phyloP scores from a whole-genome alignment of 306 rosid genomes.

The Trifolium subterraneum region DNA sequence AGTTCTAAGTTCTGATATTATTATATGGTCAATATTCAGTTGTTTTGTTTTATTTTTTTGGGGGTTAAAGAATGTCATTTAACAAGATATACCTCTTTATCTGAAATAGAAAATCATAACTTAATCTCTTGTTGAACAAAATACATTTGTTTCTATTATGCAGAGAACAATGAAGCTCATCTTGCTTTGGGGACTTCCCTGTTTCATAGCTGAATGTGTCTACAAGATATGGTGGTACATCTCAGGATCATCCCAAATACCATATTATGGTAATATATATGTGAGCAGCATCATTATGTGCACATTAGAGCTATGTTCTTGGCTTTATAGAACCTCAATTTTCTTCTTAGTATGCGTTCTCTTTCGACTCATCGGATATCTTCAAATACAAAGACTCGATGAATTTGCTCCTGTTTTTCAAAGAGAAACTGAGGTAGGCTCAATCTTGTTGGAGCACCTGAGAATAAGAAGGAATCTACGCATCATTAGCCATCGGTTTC shows the following conservation, averaged over 20 bases:
- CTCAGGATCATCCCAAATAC: constrained; percentile 68
- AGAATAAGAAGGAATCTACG: constrained; percentile 63
- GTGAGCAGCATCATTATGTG: constrained; percentile 54
- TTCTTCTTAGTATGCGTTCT: constrained; percentile 84
- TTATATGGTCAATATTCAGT: not conserved
- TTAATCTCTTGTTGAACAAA: constrained; percentile 9
- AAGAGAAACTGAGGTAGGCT: constrained; percentile 65
- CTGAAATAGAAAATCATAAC: not conserved
- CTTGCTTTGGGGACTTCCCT: constrained; percentile 60
- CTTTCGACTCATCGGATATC: constrained; percentile 71
- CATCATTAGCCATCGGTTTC: constrained; percentile 82
- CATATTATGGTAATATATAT: constrained; percentile 66
- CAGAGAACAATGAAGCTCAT: constrained; percentile 76
- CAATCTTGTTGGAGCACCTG: constrained; percentile 73
- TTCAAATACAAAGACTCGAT: constrained; percentile 74
- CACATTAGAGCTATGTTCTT: constrained; percentile 76
- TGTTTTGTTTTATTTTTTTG: not conserved
- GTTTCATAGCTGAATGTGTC: constrained; percentile 61
- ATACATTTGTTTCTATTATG: constrained; percentile 33
- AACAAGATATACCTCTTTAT: constrained; percentile 17
- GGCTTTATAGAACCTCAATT: constrained; percentile 82
- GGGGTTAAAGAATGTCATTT: not conserved
- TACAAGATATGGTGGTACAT: constrained; percentile 94
- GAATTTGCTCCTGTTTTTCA: constrained; percentile 68
- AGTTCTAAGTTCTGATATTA: not conserved